Percentiles rank a stretch among this genome's conserved stretches.
Evolutionary conservation across 1,284 basidiomycete species (phyloP).

Genomic region (Amylostereum areolatum): DNA sequence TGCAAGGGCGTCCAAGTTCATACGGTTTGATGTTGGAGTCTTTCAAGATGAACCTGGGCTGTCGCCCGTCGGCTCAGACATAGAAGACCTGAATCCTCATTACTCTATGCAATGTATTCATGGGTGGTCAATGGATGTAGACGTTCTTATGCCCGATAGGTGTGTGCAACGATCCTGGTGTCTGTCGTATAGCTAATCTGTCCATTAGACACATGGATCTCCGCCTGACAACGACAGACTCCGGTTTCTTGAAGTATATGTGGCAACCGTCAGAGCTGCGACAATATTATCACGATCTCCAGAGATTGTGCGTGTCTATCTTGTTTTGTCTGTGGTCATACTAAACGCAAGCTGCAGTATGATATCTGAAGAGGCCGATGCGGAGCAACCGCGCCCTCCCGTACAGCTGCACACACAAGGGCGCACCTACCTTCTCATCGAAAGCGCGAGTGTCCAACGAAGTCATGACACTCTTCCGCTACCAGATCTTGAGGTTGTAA

Average conservation of each 20-base stretch:
- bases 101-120: no score
- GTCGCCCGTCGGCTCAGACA: no score
- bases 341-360: conserved; percentile 22
- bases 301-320: conserved; percentile 36
- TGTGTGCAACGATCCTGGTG: conserved; percentile 1
- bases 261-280: conserved; percentile 37
- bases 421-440: conserved; percentile 42
- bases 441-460: conserved; percentile 45
- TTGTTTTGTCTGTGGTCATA: background rate
- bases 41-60: conserved; percentile 10
- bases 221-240: conserved; percentile 34
- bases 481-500: conserved; percentile 14
- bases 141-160: conserved; percentile 15
- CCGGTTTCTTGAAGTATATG: conserved; percentile 18
- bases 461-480: conserved; percentile 25
- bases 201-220: conserved; percentile 40
- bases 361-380: conserved; percentile 22
- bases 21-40: conserved; percentile 22
- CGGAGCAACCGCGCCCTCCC: conserved; percentile 46
- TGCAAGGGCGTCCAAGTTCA: conserved; percentile 5
- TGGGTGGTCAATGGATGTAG: conserved; percentile 6
- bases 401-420: conserved; percentile 35
- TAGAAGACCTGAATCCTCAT: no score
- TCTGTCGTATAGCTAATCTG: background rate
- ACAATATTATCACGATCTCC: conserved; percentile 35